phyloP scores from a whole-genome alignment of 345 rosid genomes.

The Rhizophora apiculata region DNA sequence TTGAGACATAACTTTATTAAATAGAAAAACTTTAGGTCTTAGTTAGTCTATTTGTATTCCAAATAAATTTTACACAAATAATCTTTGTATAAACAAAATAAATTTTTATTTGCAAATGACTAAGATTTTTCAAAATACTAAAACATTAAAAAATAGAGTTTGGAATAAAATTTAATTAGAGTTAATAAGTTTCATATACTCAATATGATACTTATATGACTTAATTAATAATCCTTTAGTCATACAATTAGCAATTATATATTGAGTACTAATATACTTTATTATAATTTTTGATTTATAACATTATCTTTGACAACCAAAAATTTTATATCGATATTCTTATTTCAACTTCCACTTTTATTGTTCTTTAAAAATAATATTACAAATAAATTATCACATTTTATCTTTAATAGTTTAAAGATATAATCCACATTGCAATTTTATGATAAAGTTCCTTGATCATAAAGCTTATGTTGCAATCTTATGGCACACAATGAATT shows the following conservation, averaged over 20 bases:
- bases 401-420: too few relatives aligned
- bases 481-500: not conserved
- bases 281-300: not conserved
- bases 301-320: not conserved
- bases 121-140: too few relatives aligned
- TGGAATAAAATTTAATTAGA: too few relatives aligned
- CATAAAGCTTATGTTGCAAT: not conserved
- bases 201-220: not conserved
- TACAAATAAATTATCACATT: not conserved
- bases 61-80: too few relatives aligned
- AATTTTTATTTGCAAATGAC: too few relatives aligned
- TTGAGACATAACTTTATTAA: too few relatives aligned
- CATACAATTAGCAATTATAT: not conserved
- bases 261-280: not conserved
- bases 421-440: not conserved
- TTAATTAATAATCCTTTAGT: not conserved
- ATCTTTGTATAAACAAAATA: too few relatives aligned
- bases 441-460: not conserved
- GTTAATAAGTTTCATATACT: not conserved
- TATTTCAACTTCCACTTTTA: not conserved
- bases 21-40: too few relatives aligned
- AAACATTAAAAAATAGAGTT: too few relatives aligned
- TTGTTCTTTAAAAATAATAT: not conserved
- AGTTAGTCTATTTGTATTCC: too few relatives aligned
- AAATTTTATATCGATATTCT: not conserved